Conservation (phyloP, 31 red algal species). For the Asparagopsis taxiformis region DNA sequence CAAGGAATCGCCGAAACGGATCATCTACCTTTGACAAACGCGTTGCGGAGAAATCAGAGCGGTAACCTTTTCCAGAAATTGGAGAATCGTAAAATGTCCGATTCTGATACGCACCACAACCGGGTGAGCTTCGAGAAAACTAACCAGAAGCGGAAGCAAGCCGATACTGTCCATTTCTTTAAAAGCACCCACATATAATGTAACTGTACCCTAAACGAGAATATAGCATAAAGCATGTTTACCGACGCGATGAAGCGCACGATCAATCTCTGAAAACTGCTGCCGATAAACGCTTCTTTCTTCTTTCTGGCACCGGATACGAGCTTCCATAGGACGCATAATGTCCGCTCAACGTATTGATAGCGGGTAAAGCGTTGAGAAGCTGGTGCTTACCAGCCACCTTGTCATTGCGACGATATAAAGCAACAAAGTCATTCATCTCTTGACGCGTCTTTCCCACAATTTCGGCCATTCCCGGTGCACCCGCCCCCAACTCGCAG, state of each 20-base stretch:
- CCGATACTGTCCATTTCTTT: no score
- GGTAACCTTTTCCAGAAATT: no score
- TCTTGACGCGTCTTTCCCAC: slow-evolving; percentile 73
- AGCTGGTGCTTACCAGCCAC: slow-evolving; percentile 70
- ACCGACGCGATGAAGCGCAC: slow-evolving; percentile 73
- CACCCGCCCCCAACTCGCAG: slow-evolving; percentile 56
- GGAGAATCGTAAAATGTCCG: no score
- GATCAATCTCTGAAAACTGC: slow-evolving; percentile 91
- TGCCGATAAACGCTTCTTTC: slow-evolving; percentile 80
- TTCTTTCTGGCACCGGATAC: slow-evolving; percentile 95
- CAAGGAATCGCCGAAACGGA: no score
- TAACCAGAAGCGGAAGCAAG: no score
- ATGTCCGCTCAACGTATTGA: slow-evolving; percentile 94
- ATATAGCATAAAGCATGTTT: no score
- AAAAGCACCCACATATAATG: no score
- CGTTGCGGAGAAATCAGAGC: no score
- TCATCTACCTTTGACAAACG: no score
- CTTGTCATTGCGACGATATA: slow-evolving; percentile 91
- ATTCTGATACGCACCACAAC: no score
- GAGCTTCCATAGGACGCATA: slow-evolving; percentile 82
- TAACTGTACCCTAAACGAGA: no score
- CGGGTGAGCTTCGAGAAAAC: no score
- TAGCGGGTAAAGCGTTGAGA: slow-evolving; percentile 90
- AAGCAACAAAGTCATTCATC: slow-evolving; percentile 98
- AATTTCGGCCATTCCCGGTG: slow-evolving; percentile 81